Percentiles rank a stretch among this genome's conserved stretches.
These are phyloP conservation scores for Euptelea pleiosperma DNA, from an alignment of 164 flowering plant species.

Conservation along the genomic window DNA sequence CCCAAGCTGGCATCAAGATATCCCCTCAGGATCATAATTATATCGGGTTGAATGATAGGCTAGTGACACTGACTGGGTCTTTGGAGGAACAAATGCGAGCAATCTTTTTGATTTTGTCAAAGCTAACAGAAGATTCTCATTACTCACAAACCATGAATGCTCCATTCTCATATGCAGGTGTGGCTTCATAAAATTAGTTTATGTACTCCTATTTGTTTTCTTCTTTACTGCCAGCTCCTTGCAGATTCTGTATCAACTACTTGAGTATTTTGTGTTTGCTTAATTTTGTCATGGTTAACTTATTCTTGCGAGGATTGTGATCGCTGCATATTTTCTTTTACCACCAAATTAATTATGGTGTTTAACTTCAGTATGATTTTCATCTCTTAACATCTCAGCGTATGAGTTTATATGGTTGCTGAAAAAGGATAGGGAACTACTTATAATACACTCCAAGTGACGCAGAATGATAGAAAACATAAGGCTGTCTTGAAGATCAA, in stretches of 20 bases:
- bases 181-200: slow-evolving; percentile 7
- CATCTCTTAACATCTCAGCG: too few species aligned
- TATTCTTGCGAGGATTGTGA: too few species aligned
- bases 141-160: slow-evolving; percentile 63
- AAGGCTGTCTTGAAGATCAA: too few species aligned
- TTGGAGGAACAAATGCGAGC: slow-evolving; percentile 86
- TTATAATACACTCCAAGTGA: too few species aligned
- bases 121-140: slow-evolving; percentile 76
- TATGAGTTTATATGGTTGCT: too few species aligned
- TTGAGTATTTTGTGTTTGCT: too few species aligned
- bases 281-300: too few species aligned
- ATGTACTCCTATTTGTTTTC: background rate
- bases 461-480: too few species aligned
- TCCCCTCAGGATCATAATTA: slow-evolving; percentile 78
- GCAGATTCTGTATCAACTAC: background rate
- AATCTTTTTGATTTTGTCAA: slow-evolving; percentile 62
- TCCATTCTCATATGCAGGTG: slow-evolving; percentile 91
- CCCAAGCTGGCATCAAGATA: slow-evolving; percentile 88
- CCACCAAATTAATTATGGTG: too few species aligned
- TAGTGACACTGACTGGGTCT: slow-evolving; percentile 82
- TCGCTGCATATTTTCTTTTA: too few species aligned
- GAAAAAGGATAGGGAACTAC: too few species aligned
- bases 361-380: too few species aligned
- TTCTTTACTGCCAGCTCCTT: background rate
- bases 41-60: slow-evolving; percentile 77